Conservation (phyloP, 73 alveolate species). For the Diophrys sp. region DNA sequence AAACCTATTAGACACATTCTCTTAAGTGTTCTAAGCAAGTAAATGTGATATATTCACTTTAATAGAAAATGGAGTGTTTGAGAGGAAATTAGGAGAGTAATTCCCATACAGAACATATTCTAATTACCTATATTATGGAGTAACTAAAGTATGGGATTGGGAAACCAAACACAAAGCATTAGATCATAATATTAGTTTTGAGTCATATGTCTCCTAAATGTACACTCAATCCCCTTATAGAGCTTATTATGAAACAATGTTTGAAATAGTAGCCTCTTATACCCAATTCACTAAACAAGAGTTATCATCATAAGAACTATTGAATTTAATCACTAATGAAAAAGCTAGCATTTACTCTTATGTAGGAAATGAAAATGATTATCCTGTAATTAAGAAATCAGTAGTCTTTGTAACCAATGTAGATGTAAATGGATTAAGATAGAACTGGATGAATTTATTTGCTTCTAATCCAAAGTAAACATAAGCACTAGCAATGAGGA, state of each 20-base stretch:
- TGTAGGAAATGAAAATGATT: background rate
- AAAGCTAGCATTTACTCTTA: no score
- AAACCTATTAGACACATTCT: no score
- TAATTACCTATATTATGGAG: background rate
- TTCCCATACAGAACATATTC: background rate
- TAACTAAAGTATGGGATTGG: no score
- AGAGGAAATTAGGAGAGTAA: no score
- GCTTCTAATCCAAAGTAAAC: no score
- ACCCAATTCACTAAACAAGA: no score
- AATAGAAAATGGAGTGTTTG: background rate
- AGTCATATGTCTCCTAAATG: background rate
- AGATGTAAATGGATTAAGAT: background rate
- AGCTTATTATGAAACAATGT: background rate
- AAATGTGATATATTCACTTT: no score
- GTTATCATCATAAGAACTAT: no score
- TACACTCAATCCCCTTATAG: background rate
- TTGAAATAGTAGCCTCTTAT: background rate
- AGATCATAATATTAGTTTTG: background rate
- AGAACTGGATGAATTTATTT: background rate
- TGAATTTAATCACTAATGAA: no score
- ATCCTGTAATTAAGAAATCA: background rate
- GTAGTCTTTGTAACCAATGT: background rate
- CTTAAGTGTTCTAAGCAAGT: background rate
- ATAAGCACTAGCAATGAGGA: no score
- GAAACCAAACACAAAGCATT: background rate